These are phyloP conservation scores for Davidsoniella neocaledoniae DNA, from an alignment of 2,329 filamentous ascomycete genomes.

Conservation along the genomic window DNA sequence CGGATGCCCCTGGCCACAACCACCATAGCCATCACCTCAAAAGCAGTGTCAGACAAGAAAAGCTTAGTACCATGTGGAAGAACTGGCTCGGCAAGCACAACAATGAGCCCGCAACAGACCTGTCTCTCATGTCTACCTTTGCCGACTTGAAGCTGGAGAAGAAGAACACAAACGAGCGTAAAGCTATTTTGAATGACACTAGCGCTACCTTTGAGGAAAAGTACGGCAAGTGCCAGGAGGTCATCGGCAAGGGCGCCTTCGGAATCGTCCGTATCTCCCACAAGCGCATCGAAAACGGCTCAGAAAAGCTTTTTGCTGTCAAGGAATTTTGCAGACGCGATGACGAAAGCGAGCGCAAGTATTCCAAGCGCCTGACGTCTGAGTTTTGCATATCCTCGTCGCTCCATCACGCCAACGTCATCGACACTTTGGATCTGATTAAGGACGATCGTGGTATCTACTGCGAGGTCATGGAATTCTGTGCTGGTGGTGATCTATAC, in stretches of 20 bases:
- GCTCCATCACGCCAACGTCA: conserved; percentile 90
- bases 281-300: conserved; percentile 73
- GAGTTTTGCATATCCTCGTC: conserved; percentile 98
- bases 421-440: conserved; percentile 87
- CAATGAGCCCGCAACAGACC: conserved; percentile 57
- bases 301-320: conserved; percentile 87
- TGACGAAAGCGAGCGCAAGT: conserved; percentile 91
- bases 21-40: conserved; percentile 87
- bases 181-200: conserved; percentile 44
- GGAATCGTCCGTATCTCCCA: conserved; percentile 95
- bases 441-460: conserved; percentile 95
- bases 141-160: conserved; percentile 56
- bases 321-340: conserved; percentile 94
- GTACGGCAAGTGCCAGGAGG: conserved; percentile 95
- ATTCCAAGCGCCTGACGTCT: conserved; percentile 89
- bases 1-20: conserved; percentile 52
- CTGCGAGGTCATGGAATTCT: conserved; percentile 99
- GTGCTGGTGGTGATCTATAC: conserved; percentile 88
- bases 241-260: conserved; percentile 90
- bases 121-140: conserved; percentile 91
- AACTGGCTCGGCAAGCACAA: conserved; percentile 73
- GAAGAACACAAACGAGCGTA: conserved; percentile 11
- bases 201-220: conserved; percentile 66
- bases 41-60: conserved; percentile 83
- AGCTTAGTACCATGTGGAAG: conserved; percentile 81